Conservation (phyloP, 345 rosid genomes). For the Heritiera littoralis region DNA sequence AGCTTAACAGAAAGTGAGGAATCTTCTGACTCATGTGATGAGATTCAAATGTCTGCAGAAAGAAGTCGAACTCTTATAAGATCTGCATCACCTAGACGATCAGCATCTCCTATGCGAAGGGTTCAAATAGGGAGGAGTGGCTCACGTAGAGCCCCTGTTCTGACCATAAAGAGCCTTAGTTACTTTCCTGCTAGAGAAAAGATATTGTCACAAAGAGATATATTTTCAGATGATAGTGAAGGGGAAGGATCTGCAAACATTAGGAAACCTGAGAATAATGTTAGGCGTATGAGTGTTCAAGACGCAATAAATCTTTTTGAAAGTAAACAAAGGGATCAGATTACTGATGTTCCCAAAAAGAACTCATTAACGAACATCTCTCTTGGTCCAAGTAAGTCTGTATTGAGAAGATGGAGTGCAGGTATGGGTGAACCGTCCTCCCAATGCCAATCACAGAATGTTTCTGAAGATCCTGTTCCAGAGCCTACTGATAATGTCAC, state of each 20-base stretch:
- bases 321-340: slow-evolving; percentile 55
- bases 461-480: slow-evolving; percentile 31
- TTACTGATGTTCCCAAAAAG: slow-evolving; percentile 38
- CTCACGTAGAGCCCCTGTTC: slow-evolving; percentile 53
- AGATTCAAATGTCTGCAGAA: slow-evolving; percentile 41
- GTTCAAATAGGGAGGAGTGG: slow-evolving; percentile 62
- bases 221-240: slow-evolving; percentile 36
- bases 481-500: slow-evolving; percentile 26
- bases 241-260: slow-evolving; percentile 45
- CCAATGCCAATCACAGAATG: slow-evolving; percentile 34
- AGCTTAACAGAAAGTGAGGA: slow-evolving; percentile 48
- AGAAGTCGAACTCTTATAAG: slow-evolving; percentile 55
- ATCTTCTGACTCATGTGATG: slow-evolving; percentile 47
- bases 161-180: slow-evolving; percentile 63
- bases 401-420: slow-evolving; percentile 70
- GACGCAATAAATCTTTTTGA: slow-evolving; percentile 69
- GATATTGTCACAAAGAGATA: slow-evolving; percentile 38
- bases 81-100: slow-evolving; percentile 60
- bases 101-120: slow-evolving; percentile 76
- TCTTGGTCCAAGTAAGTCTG: slow-evolving; percentile 45
- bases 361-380: slow-evolving; percentile 34
- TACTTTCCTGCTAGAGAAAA: slow-evolving; percentile 50
- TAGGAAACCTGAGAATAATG: slow-evolving; percentile 41
- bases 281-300: slow-evolving; percentile 59
- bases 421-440: slow-evolving; percentile 44